phyloP scores from a whole-genome alignment of 164 flowering plant species.

The Akebia trifoliata region DNA sequence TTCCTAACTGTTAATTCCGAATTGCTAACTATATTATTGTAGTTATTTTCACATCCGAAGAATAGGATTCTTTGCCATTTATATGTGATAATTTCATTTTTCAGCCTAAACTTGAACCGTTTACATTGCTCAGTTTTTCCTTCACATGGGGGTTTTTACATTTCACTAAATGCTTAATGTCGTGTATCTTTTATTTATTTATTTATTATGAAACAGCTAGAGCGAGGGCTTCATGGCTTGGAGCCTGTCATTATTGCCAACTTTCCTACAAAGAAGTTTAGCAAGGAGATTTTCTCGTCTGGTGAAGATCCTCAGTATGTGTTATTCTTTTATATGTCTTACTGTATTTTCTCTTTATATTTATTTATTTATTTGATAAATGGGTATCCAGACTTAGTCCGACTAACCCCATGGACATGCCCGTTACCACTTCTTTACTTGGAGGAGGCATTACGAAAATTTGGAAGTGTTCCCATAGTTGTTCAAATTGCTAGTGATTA shows the following conservation, averaged over 20 bases:
- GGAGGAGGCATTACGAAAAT: neutral
- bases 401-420: too few species aligned
- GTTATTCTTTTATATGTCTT: neutral
- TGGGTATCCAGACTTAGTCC: too few species aligned
- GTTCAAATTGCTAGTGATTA: too few species aligned
- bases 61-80: too few species aligned
- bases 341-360: neutral
- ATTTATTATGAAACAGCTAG: slow-evolving; percentile 45
- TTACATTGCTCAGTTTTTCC: too few species aligned
- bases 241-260: slow-evolving; percentile 66
- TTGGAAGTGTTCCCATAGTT: neutral
- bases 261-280: slow-evolving; percentile 74
- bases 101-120: too few species aligned
- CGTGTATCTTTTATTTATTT: neutral
- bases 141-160: too few species aligned
- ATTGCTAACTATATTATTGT: neutral
- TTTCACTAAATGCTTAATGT: too few species aligned
- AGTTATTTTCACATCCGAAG: too few species aligned
- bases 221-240: slow-evolving; percentile 77
- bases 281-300: slow-evolving; percentile 52
- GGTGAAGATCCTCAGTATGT: slow-evolving; percentile 71
- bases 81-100: too few species aligned
- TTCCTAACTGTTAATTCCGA: neutral
- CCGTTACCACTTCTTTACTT: neutral
- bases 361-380: neutral